Evolutionary conservation across 2,329 filamentous ascomycete genomes (phyloP).

Genomic region (Aspergillus sp.): DNA sequence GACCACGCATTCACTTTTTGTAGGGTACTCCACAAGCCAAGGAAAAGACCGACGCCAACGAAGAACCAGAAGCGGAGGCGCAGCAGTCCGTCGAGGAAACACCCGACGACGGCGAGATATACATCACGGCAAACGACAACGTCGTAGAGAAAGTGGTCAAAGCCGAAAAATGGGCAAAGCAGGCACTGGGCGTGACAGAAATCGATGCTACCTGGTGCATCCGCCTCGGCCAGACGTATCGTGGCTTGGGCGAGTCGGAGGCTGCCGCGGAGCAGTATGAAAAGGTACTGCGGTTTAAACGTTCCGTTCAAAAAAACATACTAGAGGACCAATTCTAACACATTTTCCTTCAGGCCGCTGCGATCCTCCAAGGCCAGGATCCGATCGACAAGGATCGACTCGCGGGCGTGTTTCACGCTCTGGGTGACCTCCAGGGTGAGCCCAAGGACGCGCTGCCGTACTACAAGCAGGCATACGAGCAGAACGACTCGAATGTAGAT

Average conservation of each 20-base stretch:
- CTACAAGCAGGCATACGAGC: not conserved
- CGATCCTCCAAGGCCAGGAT: conserved; percentile 1
- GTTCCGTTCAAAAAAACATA: no score
- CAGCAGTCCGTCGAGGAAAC: not conserved
- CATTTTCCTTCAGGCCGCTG: not conserved
- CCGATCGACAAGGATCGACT: conserved; percentile 5
- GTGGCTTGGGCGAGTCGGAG: not conserved
- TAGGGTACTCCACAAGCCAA: not conserved
- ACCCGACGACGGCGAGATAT: not conserved
- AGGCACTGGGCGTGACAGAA: not conserved
- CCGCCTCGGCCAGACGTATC: not conserved
- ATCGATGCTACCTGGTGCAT: conserved; percentile 1
- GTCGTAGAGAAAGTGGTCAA: not conserved
- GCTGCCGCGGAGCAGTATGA: conserved; percentile 6
- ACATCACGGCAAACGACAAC: not conserved
- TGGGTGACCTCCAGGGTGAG: not conserved
- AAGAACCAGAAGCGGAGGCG: not conserved
- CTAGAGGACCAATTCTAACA: no score
- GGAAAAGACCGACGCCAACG: not conserved
- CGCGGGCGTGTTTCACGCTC: not conserved
- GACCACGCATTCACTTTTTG: no score
- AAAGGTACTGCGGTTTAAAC: not conserved
- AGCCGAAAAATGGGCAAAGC: conserved; percentile 1
- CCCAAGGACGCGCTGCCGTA: not conserved
- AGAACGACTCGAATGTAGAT: not conserved